Evolutionary conservation across 352 stramenopile genomes (phyloP).

Genomic region (Aphanomyces invadans): DNA sequence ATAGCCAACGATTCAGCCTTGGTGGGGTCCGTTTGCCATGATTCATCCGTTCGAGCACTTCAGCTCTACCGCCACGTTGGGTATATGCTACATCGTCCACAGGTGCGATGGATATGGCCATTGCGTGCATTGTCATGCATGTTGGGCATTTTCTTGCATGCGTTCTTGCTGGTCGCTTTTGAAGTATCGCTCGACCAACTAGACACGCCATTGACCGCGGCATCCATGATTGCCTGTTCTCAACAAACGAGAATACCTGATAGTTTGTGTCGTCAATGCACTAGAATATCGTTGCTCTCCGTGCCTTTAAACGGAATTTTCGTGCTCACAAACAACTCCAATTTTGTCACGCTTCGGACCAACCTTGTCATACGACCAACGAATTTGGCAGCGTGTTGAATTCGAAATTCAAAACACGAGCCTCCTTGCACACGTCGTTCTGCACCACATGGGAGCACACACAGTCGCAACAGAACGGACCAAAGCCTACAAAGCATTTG

Average conservation of each 20-base stretch:
- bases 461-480: too few relatives aligned
- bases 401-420: too few relatives aligned
- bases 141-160: not conserved
- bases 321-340: slow-evolving; percentile 85
- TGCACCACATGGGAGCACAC: too few relatives aligned
- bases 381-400: too few relatives aligned
- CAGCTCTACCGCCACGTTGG: not conserved
- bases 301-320: slow-evolving; percentile 90
- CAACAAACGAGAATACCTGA: too few relatives aligned
- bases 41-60: not conserved
- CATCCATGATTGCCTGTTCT: slow-evolving; percentile 61
- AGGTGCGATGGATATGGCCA: too few relatives aligned
- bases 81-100: not conserved
- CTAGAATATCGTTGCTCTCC: slow-evolving; percentile 78
- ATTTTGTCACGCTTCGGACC: slow-evolving; percentile 79
- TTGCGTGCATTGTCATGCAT: too few relatives aligned
- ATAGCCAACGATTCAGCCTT: too few relatives aligned
- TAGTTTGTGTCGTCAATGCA: slow-evolving; percentile 72
- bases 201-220: slow-evolving; percentile 6
- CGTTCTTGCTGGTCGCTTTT: not conserved
- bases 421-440: too few relatives aligned
- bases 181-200: not conserved
- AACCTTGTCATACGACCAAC: slow-evolving; percentile 80
- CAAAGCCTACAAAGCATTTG: not conserved
- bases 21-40: too few relatives aligned